Evolutionary conservation across 345 rosid species (phyloP), one percentile per base, ranked within the genome.

Genomic region (Rubroshorea leprosula): DNA sequence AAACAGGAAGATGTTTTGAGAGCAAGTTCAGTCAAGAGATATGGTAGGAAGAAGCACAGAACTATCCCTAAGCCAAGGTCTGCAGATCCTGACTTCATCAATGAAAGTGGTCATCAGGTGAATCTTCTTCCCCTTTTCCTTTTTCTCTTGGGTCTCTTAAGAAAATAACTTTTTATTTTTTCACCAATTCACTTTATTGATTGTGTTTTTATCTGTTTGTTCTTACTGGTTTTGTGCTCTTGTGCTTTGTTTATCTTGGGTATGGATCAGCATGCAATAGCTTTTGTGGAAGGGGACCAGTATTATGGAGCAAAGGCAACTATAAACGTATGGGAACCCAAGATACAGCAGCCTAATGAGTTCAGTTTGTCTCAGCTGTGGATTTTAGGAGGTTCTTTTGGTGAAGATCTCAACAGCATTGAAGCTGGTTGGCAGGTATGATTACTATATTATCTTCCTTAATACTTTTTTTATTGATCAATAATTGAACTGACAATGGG

Each of bases 361-460:
- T 93, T 93, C 72, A 93, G 99, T 72, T 78, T 93, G 71, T 93
- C 99, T 54, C 99, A 93, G 83, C 74, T 93, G 2, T 93, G 97
- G 97, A 78, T 93, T 70, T 69, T 93, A 49, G 99, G 99, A 70
- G 97, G 96, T 73, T 89, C 97, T 16, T 89, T 93, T 12, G 97
- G 99, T 72, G 85, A 93, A 77, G 96, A 93, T 87, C 96, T 93
- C 58, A 93, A 89, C 67, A 93, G 97, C 64, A 89, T 93, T 27
- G 97, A 89, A 82, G 97, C 99, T 56, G 99, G 97, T 65, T 89
- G 97, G 99, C 99, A 93, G 90, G 99, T 93, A 56, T 38, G 53
- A 35, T 35, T 35, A 13, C 41, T 35, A 35, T 35, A 8, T 6
- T 35, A 3, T 10, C 9, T 2, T 35, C 7, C 12, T 35, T 35